A percentile compares a stretch with the other conserved stretches of the same genome.
Evolutionary conservation across 768 basidiomycete species (phyloP).

Genomic region (Imleria badia): DNA sequence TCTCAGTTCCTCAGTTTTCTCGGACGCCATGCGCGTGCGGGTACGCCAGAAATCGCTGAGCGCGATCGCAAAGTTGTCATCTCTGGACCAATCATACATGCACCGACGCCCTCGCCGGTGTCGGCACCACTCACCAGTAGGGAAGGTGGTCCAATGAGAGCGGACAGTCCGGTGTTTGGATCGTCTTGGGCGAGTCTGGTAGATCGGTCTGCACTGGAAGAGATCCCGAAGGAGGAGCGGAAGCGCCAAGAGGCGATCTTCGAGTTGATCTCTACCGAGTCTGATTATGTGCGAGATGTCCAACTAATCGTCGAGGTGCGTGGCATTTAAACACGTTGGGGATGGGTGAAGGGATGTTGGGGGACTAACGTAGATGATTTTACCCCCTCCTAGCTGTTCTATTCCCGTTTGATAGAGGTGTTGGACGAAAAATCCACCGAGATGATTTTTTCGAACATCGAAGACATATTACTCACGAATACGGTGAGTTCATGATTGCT

Average conservation of each 20-base stretch:
- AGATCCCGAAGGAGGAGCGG: conserved; percentile 74
- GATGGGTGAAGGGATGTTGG: no score
- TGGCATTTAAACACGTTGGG: neutral
- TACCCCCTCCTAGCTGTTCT: conserved; percentile 63
- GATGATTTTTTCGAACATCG: conserved; percentile 89
- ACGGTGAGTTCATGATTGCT: conserved; percentile 51
- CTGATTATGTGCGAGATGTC: conserved; percentile 84
- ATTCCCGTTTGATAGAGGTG: conserved; percentile 69
- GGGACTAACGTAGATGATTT: neutral
- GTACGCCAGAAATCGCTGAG: conserved; percentile 49
- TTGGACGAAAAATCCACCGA: conserved; percentile 75
- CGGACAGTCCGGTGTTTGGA: conserved; percentile 58
- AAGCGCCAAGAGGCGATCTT: conserved; percentile 95
- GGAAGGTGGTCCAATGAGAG: conserved; percentile 32
- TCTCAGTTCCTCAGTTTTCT: conserved; percentile 62
- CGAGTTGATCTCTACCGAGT: conserved; percentile 90
- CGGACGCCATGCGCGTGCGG: conserved; percentile 43
- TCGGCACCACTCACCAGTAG: neutral
- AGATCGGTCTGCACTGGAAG: conserved; percentile 78
- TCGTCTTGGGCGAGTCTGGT: conserved; percentile 94
- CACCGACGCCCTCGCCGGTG: conserved; percentile 21
- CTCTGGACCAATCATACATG: conserved; percentile 62
- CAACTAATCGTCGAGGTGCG: conserved; percentile 89
- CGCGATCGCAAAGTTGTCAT: conserved; percentile 52
- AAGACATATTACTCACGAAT: conserved; percentile 87